Base-by-base conservation (phyloP, 2,329 filamentous ascomycete species). In the Macroventuria anomochaeta region DNA sequence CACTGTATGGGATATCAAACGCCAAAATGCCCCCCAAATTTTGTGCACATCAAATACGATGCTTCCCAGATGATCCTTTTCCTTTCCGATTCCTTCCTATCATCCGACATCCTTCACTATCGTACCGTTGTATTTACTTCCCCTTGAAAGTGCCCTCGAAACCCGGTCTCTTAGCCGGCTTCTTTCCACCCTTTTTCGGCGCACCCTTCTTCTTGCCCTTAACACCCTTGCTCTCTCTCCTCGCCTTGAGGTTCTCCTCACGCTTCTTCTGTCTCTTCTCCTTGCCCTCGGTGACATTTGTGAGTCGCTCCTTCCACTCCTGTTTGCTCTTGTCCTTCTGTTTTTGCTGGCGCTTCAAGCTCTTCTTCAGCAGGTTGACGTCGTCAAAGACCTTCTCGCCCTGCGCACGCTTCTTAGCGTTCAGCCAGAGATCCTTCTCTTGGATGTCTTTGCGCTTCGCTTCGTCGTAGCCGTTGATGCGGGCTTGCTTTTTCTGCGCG, bases 401-500 rank as follows among this genome's bases (percentile, higher is more conserved):
- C 73, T 96, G 90, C 1, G 89, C 91, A 20, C 89, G 87, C 76
- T 91, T 91, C 76, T 93, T 89, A 2, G 95, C 95, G 40, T 90
- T 93, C 54, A 97, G 81, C 95, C 95, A 99, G 53, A 88, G 81
- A 68, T 99, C 93, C 80, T 97, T 97, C 76, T 97, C 91, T 56
- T 92, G 87, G 37, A 97, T 88, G 55, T 96, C 90, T 57, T 87
- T 87, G 50, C 89, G 88, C 78, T 96, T 96, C 62, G 86, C 84
- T 1, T 88, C 85, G 65, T 93, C 89, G 68, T 96, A 84, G 23
- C 80, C 83, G 37, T 87, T 83, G 25, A 97, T 79, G 23, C 92
- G 88, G 66, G 88, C 86, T 77, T 93, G 89, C 76, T 96, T 93
- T 69, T 91, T 90, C 76, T 97, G 88, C 1, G 91, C 86, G 46